phyloP scores from a whole-genome alignment of 163 green algal species.

The Scenedesmus sp. region DNA sequence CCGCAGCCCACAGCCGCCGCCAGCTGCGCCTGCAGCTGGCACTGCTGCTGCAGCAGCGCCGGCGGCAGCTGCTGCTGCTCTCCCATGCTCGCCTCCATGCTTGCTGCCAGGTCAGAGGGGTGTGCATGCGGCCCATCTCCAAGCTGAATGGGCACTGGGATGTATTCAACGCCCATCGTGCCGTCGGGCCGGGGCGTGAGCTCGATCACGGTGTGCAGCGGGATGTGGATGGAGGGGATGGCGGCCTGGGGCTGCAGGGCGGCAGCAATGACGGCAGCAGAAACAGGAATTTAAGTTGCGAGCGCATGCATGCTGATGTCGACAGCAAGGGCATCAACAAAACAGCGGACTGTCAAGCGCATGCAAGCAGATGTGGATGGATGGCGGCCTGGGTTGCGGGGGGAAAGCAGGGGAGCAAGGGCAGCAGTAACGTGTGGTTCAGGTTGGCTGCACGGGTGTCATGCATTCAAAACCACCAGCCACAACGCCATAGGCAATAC shows the following conservation, averaged over 20 bases:
- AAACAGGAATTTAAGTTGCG: neutral
- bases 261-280: neutral
- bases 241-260: slow-evolving; percentile 35
- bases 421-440: too few relatives aligned
- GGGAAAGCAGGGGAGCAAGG: too few relatives aligned
- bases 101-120: neutral
- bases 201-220: slow-evolving; percentile 72
- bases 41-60: slow-evolving; percentile 22
- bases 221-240: slow-evolving; percentile 67
- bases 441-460: too few relatives aligned
- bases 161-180: slow-evolving; percentile 61
- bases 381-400: too few relatives aligned
- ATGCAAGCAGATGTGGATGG: too few relatives aligned
- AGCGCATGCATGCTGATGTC: neutral
- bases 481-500: neutral
- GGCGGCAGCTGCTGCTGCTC: neutral
- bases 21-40: slow-evolving; percentile 6
- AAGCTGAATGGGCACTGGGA: slow-evolving; percentile 56
- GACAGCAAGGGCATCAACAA: too few relatives aligned
- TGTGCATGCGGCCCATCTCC: neutral
- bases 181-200: slow-evolving; percentile 70
- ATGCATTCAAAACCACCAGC: neutral
- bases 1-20: too few relatives aligned
- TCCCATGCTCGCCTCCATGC: neutral
- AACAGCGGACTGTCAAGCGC: too few relatives aligned